A percentile compares a stretch with the other conserved stretches of the same genome.
phyloP scores from a whole-genome alignment of 352 stramenopile genomes.

The Phytophthora sansomeana region DNA sequence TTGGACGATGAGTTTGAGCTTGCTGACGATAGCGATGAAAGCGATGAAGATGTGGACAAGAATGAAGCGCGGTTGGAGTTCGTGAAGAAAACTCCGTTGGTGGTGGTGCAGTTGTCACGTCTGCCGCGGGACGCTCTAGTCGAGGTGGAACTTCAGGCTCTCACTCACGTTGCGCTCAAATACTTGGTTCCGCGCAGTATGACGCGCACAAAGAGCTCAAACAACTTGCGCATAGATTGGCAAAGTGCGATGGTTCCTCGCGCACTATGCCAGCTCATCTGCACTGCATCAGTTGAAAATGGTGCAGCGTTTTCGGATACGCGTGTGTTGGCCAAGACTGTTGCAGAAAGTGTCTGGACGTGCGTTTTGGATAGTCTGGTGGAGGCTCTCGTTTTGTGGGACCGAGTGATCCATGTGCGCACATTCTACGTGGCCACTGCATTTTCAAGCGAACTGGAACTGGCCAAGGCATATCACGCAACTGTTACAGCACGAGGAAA shows the following conservation, averaged over 20 bases:
- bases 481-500: slow-evolving; percentile 41
- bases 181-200: slow-evolving; percentile 46
- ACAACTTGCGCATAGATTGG: slow-evolving; percentile 34
- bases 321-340: slow-evolving; percentile 30
- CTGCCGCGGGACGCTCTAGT: slow-evolving; percentile 76
- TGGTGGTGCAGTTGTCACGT: slow-evolving; percentile 72
- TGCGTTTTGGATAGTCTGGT: slow-evolving; percentile 46
- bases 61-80: slow-evolving; percentile 50
- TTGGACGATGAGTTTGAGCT: slow-evolving; percentile 67
- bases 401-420: slow-evolving; percentile 71
- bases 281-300: slow-evolving; percentile 36
- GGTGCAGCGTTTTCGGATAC: slow-evolving; percentile 10
- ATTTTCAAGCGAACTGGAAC: slow-evolving; percentile 61
- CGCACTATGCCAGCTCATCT: slow-evolving; percentile 62
- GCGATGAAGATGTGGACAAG: slow-evolving; percentile 83
- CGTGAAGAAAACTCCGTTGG: slow-evolving; percentile 55
- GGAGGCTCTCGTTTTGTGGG: slow-evolving; percentile 60
- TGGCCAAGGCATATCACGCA: slow-evolving; percentile 44
- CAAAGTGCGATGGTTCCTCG: slow-evolving; percentile 53
- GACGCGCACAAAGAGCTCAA: slow-evolving; percentile 2
- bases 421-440: slow-evolving; percentile 67
- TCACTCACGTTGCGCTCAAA: slow-evolving; percentile 74
- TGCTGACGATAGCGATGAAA: slow-evolving; percentile 74
- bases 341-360: slow-evolving; percentile 32
- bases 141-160: slow-evolving; percentile 78